phyloP scores from a whole-genome alignment of 345 rosid genomes.

The Acer yangbiense region DNA sequence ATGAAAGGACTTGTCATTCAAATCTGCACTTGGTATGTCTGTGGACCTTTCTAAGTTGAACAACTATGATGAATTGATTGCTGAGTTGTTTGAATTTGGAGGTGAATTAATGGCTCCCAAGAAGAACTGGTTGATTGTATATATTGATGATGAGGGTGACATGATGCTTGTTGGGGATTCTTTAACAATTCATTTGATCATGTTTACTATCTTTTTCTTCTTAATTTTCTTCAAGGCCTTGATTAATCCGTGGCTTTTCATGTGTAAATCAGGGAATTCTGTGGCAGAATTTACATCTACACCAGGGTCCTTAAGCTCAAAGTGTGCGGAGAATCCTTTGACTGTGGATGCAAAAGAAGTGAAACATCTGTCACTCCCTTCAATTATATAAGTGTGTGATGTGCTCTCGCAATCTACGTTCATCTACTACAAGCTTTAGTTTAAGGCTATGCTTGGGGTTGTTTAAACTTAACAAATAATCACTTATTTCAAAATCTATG shows the following conservation, averaged over 20 bases:
- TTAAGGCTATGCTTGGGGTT: too few relatives aligned
- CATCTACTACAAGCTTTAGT: too few relatives aligned
- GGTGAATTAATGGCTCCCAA: slow-evolving; percentile 62
- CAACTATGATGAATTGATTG: slow-evolving; percentile 61
- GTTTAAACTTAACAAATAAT: too few relatives aligned
- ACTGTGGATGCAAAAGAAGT: slow-evolving; percentile 40
- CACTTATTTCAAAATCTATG: too few relatives aligned
- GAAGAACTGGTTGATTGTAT: slow-evolving; percentile 73
- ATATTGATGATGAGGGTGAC: slow-evolving; percentile 85
- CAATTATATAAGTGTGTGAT: not conserved
- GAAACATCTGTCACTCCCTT: slow-evolving; percentile 36
- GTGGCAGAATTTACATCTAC: slow-evolving; percentile 61
- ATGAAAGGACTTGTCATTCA: slow-evolving; percentile 2
- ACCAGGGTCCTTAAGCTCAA: slow-evolving; percentile 52
- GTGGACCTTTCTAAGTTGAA: slow-evolving; percentile 78
- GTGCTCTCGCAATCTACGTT: too few relatives aligned
- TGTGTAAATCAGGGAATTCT: slow-evolving; percentile 60
- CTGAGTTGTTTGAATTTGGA: slow-evolving; percentile 74
- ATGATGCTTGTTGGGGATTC: slow-evolving; percentile 86
- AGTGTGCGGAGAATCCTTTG: slow-evolving; percentile 40
- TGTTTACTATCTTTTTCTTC: not conserved
- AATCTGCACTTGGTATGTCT: slow-evolving; percentile 63
- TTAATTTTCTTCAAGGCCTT: not conserved
- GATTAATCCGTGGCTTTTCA: not conserved
- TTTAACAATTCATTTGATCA: not conserved